A percentile compares a stretch with the other conserved stretches of the same genome.
Evolutionary conservation across 2,329 filamentous ascomycete species (phyloP).

Genomic region (Diaporthe sp.): DNA sequence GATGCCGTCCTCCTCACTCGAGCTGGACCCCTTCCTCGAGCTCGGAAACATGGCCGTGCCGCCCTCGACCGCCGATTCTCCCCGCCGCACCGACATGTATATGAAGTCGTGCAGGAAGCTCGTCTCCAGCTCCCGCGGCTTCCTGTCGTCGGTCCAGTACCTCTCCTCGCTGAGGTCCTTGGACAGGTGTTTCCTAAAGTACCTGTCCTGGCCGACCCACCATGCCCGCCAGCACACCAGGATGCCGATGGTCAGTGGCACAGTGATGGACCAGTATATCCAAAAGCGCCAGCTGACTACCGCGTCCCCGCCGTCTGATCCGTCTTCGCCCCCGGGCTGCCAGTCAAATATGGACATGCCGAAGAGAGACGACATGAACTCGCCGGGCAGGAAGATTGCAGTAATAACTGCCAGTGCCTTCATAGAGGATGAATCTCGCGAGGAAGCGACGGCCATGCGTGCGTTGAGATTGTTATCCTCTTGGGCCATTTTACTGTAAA

Average conservation of each 20-base stretch:
- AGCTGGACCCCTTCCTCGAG: constrained; percentile 23
- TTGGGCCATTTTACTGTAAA: constrained; percentile 61
- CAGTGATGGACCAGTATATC: constrained; percentile 57
- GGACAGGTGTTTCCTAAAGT: constrained; percentile 56
- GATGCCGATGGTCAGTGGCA: constrained; percentile 55
- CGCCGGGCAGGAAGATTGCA: constrained; percentile 58
- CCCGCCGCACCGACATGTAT: constrained; percentile 47
- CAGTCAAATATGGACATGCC: constrained; percentile 61
- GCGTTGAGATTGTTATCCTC: constrained; percentile 59
- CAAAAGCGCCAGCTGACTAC: constrained; percentile 55
- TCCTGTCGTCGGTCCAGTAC: constrained; percentile 58
- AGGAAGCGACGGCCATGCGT: constrained; percentile 52
- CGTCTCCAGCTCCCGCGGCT: constrained; percentile 53
- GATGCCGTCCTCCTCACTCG: constrained; percentile 16
- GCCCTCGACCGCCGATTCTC: constrained; percentile 12
- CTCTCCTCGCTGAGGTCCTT: constrained; percentile 59
- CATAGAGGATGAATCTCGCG: constrained; percentile 58
- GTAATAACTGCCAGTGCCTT: constrained; percentile 60
- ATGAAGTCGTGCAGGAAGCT: constrained; percentile 57
- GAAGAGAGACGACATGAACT: constrained; percentile 58
- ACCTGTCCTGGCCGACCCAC: constrained; percentile 59
- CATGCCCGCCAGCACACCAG: constrained; percentile 55
- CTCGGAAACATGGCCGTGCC: constrained; percentile 7
- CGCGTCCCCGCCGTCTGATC: constrained; percentile 40
- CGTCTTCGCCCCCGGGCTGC: constrained; percentile 49